Conservation (phyloP, 805 yeast species). For the Candida germanica region DNA sequence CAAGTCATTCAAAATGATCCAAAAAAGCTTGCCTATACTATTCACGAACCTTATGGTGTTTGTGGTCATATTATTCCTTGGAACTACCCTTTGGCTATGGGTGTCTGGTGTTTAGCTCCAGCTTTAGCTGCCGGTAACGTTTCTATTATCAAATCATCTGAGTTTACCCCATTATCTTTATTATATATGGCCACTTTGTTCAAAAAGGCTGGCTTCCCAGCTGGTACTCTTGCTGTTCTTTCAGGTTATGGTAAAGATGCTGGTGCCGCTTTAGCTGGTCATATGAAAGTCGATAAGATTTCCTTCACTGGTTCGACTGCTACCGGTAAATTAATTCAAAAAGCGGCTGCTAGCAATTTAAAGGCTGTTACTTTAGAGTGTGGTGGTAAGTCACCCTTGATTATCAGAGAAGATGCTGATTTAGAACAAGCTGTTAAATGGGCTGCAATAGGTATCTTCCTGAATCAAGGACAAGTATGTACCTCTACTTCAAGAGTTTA, state of each 20-base stretch:
- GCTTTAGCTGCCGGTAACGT: constrained; percentile 80
- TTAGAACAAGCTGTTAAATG: constrained; percentile 64
- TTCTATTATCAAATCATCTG: constrained; percentile 70
- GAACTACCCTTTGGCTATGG: constrained; percentile 56
- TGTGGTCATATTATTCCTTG: constrained; percentile 48
- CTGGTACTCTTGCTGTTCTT: constrained; percentile 71
- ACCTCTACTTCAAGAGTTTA: constrained; percentile 64
- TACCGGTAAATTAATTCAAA: constrained; percentile 65
- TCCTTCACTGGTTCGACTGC: constrained; percentile 67
- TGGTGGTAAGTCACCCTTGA: constrained; percentile 69
- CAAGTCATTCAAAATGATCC: constrained; percentile 42
- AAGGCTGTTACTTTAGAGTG: constrained; percentile 68
- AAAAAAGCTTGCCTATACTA: constrained; percentile 59
- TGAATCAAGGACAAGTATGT: constrained; percentile 67
- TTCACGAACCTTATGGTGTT: constrained; percentile 54
- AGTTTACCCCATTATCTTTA: constrained; percentile 70
- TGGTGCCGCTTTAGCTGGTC: constrained; percentile 65
- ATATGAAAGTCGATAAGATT: constrained; percentile 54
- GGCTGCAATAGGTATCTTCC: constrained; percentile 64
- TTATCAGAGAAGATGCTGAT: constrained; percentile 63
- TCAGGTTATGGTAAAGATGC: constrained; percentile 69
- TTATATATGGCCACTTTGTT: constrained; percentile 57
- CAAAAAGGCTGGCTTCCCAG: constrained; percentile 68
- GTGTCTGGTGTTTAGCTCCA: constrained; percentile 79
- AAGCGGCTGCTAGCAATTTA: constrained; percentile 56